Evolutionary conservation across 2,329 filamentous ascomycete genomes (phyloP).

Genomic region (Mycosphaerella sp.): DNA sequence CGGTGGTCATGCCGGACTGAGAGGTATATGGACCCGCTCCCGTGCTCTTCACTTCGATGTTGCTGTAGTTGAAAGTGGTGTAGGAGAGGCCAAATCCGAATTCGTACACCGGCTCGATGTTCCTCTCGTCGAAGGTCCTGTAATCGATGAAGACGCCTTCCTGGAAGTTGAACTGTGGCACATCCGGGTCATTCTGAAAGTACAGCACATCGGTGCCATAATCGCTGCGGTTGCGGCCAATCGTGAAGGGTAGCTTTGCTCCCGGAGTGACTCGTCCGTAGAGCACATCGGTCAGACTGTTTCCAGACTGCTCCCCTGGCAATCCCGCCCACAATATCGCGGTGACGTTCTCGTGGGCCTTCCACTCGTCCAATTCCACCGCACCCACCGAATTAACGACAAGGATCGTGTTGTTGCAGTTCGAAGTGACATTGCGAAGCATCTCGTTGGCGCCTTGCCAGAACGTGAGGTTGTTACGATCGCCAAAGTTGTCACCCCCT

Average conservation of each 20-base stretch:
- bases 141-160: constrained; percentile 82
- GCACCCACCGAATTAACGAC: constrained; percentile 82
- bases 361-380: constrained; percentile 71
- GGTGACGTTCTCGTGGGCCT: constrained; percentile 69
- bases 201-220: constrained; percentile 60
- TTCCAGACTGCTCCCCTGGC: constrained; percentile 29
- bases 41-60: constrained; percentile 52
- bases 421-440: constrained; percentile 26
- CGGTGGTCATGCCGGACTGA: constrained; percentile 53
- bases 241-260: constrained; percentile 54
- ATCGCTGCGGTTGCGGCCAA: constrained; percentile 59
- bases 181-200: constrained; percentile 57
- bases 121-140: constrained; percentile 61
- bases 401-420: constrained; percentile 59
- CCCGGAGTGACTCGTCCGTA: constrained; percentile 19
- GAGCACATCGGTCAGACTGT: constrained; percentile 21
- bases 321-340: constrained; percentile 65
- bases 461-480: constrained; percentile 68
- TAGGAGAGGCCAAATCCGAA: constrained; percentile 53
- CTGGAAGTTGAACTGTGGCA: constrained; percentile 64
- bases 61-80: constrained; percentile 67
- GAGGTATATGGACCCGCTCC: constrained; percentile 49
- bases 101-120: constrained; percentile 60
- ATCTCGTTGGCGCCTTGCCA: constrained; percentile 24
- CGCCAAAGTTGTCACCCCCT: constrained; percentile 75